phyloP scores from a whole-genome alignment of 176 grass and related monocot genomes.

The Avena sativa region DNA sequence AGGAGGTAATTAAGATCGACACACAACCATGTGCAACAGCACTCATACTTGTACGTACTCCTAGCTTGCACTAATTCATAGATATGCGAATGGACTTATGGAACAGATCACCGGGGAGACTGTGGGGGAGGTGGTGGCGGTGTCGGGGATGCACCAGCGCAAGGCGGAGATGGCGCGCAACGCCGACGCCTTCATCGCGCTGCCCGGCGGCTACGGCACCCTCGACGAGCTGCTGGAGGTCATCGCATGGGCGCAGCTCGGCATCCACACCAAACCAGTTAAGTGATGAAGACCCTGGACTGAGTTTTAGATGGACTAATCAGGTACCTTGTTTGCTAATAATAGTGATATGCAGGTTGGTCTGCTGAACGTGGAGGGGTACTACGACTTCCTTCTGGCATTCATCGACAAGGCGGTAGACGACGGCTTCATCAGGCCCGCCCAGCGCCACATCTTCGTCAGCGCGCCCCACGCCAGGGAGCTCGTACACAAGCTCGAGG shows the following conservation, averaged over 20 bases:
- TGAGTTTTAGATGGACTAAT: too few relatives aligned
- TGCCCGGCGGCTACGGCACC: constrained; percentile 93
- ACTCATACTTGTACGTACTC: too few relatives aligned
- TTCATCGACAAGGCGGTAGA: constrained; percentile 98
- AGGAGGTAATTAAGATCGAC: constrained; percentile 57
- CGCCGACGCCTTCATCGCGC: constrained; percentile 95
- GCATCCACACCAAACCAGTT: constrained; percentile 74
- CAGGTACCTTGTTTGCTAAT: too few relatives aligned
- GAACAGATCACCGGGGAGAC: constrained; percentile 78
- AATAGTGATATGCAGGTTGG: constrained; percentile 62
- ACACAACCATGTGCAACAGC: too few relatives aligned
- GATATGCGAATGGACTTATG: too few relatives aligned
- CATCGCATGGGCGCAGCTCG: constrained; percentile 95
- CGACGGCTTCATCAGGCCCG: constrained; percentile 90
- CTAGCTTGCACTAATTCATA: too few relatives aligned
- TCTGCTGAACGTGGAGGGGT: constrained; percentile 93
- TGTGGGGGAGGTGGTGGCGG: constrained; percentile 80
- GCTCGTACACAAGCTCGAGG: constrained; percentile 95
- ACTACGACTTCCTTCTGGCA: constrained; percentile 87
- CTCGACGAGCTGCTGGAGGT: constrained; percentile 95
- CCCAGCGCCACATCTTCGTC: constrained; percentile 90
- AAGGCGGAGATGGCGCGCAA: constrained; percentile 95
- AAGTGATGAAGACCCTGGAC: too few relatives aligned
- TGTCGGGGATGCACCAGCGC: constrained; percentile 89
- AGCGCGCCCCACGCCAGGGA: constrained; percentile 62